A percentile compares a stretch with the other conserved stretches of the same genome.
phyloP scores from a whole-genome alignment of 1,139 yeast genomes.

The Diutina sp. region DNA sequence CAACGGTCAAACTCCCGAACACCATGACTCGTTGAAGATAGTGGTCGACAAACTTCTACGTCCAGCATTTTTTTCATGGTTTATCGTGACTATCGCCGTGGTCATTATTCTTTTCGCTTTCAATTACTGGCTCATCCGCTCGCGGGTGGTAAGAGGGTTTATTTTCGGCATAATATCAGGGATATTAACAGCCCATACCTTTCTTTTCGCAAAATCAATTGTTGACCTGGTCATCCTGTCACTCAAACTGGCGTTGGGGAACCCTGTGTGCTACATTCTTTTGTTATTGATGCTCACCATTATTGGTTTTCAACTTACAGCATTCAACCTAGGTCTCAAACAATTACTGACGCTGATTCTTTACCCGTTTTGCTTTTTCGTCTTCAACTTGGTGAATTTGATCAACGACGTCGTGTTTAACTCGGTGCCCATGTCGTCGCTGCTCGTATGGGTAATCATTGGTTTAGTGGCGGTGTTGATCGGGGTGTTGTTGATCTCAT shows the following conservation, averaged over 20 bases:
- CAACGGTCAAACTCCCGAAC: slow-evolving; percentile 31
- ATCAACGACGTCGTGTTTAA: slow-evolving; percentile 59
- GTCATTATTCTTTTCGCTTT: slow-evolving; percentile 8
- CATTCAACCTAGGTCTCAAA: slow-evolving; percentile 63
- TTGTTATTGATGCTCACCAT: slow-evolving; percentile 48
- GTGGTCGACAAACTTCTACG: slow-evolving; percentile 15
- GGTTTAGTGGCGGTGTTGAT: slow-evolving; percentile 47
- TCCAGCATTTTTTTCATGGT: slow-evolving; percentile 25
- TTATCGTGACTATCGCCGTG: slow-evolving; percentile 19
- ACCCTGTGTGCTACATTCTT: slow-evolving; percentile 29
- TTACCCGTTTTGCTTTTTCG: slow-evolving; percentile 78
- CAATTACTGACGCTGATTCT: slow-evolving; percentile 65
- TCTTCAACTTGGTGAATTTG: slow-evolving; percentile 65
- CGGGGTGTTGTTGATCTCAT: slow-evolving; percentile 32
- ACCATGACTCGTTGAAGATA: slow-evolving; percentile 14
- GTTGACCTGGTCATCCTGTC: slow-evolving; percentile 44
- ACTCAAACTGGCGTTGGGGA: slow-evolving; percentile 27
- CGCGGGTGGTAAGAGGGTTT: slow-evolving; percentile 27
- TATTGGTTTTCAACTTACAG: slow-evolving; percentile 63
- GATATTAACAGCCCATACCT: slow-evolving; percentile 72
- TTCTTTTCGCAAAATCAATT: slow-evolving; percentile 72
- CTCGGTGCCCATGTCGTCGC: slow-evolving; percentile 17
- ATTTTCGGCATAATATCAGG: slow-evolving; percentile 66
- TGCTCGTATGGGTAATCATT: slow-evolving; percentile 26
- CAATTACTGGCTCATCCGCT: not conserved